Conservation (phyloP, 345 rosid genomes). For the Arabidopsis arenosa region DNA sequence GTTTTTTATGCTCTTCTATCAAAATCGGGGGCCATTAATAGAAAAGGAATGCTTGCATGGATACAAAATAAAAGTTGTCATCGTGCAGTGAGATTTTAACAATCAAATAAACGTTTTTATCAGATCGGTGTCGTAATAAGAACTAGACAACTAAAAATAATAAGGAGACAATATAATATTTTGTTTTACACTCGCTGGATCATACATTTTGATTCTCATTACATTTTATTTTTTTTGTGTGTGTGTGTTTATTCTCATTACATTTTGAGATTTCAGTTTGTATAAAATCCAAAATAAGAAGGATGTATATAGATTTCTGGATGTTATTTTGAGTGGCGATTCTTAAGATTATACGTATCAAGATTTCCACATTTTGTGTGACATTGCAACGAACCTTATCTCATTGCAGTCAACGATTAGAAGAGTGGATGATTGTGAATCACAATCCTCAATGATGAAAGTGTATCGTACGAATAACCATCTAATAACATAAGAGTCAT, state of each 20-base stretch:
- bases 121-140: not conserved
- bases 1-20: conserved; percentile 4
- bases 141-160: not conserved
- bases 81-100: not conserved
- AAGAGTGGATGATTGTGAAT: not conserved
- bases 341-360: not conserved
- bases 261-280: not conserved
- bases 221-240: too few species aligned
- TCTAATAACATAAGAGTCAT: not conserved
- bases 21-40: conserved; percentile 14
- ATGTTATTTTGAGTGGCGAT: not conserved
- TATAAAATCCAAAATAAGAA: not conserved
- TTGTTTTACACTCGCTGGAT: not conserved
- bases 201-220: not conserved
- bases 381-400: conserved; percentile 5
- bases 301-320: conserved; percentile 5
- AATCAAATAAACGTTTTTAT: not conserved
- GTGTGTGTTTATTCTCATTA: not conserved
- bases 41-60: not conserved
- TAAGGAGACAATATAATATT: not conserved
- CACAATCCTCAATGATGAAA: not conserved
- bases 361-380: conserved; percentile 4
- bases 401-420: not conserved
- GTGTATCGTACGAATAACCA: not conserved
- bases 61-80: not conserved